Percentiles rank a stretch among this genome's conserved stretches.
These are phyloP conservation scores for Oryza meridionalis DNA, from an alignment of 176 grass and related monocot genomes.

Conservation along the genomic window DNA sequence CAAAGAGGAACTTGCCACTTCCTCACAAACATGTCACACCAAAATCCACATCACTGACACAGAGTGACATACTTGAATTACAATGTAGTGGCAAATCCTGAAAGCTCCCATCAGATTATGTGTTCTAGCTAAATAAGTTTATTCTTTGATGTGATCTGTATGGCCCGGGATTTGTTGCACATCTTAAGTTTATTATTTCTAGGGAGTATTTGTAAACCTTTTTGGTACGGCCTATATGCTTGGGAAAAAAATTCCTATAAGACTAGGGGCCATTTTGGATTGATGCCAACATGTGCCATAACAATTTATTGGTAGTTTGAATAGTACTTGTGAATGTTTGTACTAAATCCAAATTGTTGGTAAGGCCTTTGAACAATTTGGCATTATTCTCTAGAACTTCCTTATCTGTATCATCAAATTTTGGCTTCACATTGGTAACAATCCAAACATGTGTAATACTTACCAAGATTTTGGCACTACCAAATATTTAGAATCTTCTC, in stretches of 20 bases:
- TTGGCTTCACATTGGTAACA: too few species aligned
- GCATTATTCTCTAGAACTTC: too few species aligned
- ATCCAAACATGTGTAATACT: too few species aligned
- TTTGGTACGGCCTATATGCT: background rate
- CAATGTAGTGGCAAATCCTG: background rate
- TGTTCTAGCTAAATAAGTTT: background rate
- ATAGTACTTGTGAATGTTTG: too few species aligned
- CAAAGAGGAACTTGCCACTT: background rate
- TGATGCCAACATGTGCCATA: too few species aligned
- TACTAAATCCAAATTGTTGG: too few species aligned
- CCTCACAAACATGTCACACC: background rate
- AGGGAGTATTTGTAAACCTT: background rate
- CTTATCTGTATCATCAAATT: too few species aligned
- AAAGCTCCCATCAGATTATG: background rate
- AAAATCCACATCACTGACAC: background rate
- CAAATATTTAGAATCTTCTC: background rate
- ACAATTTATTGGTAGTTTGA: too few species aligned
- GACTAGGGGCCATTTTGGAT: background rate
- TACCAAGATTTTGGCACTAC: too few species aligned
- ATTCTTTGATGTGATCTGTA: background rate
- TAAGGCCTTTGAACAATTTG: too few species aligned
- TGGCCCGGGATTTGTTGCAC: conserved; percentile 15
- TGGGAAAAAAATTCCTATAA: background rate
- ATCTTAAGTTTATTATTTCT: conserved; percentile 1
- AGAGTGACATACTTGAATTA: background rate